phyloP scores from a whole-genome alignment of 2,329 filamentous ascomycete genomes.

The Colletotrichum magnum region DNA sequence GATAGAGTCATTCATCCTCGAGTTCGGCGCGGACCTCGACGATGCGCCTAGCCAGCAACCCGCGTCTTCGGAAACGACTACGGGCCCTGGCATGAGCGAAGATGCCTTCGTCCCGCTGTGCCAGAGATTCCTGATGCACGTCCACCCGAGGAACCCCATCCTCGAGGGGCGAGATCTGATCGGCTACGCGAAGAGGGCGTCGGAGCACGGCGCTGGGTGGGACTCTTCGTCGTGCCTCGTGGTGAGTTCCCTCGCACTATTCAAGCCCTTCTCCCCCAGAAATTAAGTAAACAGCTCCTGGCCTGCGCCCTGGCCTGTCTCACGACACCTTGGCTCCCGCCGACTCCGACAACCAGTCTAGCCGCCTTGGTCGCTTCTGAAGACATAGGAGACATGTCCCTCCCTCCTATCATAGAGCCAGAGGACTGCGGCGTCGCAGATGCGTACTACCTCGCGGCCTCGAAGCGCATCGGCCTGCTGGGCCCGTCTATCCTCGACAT shows the following conservation, averaged over 20 bases:
- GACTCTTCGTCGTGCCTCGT: slow-evolving; percentile 44
- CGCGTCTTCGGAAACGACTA: accelerated
- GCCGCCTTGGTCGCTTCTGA: background rate
- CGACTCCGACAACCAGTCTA: background rate
- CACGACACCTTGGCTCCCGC: slow-evolving; percentile 18
- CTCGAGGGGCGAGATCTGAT: slow-evolving; percentile 43
- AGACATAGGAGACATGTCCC: background rate
- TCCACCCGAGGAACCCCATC: slow-evolving; percentile 44
- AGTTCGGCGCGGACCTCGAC: background rate
- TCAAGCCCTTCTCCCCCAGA: background rate
- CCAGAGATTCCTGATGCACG: slow-evolving; percentile 41
- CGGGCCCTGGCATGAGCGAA: slow-evolving; percentile 17
- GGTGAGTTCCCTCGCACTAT: slow-evolving; percentile 19
- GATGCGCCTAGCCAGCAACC: background rate
- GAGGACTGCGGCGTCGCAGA: slow-evolving; percentile 36
- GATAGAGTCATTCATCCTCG: slow-evolving; percentile 37
- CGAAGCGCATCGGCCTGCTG: slow-evolving; percentile 43
- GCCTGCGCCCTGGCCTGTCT: slow-evolving; percentile 33
- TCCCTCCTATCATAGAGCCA: slow-evolving; percentile 6
- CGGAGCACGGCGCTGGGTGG: slow-evolving; percentile 42
- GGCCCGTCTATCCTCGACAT: slow-evolving; percentile 44
- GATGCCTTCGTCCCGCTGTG: slow-evolving; percentile 32
- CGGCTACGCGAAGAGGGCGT: slow-evolving; percentile 21
- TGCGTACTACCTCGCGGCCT: slow-evolving; percentile 44
- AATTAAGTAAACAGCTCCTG: slow-evolving; percentile 14